A percentile compares a stretch with the other conserved stretches of the same genome.
These are phyloP conservation scores for Cordyceps militaris DNA, from an alignment of 2,329 filamentous ascomycete genomes.

Conservation along the genomic window DNA sequence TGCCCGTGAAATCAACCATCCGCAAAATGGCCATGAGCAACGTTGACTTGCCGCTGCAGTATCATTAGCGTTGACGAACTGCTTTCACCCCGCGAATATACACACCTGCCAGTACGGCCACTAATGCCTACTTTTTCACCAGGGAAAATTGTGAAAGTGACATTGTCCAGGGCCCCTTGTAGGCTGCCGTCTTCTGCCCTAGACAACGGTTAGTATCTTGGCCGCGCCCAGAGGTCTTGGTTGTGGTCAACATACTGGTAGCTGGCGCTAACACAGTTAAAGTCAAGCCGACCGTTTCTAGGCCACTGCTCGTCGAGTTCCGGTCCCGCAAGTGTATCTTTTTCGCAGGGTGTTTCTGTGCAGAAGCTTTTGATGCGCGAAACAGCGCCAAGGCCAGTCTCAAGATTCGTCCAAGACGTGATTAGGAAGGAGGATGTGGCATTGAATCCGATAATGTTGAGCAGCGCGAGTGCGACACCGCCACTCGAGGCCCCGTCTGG, in stretches of 20 bases:
- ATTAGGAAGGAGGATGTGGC: neutral
- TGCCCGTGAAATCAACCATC: slow-evolving; percentile 11
- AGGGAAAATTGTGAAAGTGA: neutral
- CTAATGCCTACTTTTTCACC: slow-evolving; percentile 2
- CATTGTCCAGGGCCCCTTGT: neutral
- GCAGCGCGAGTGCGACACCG: neutral
- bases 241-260: neutral
- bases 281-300: neutral
- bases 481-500: neutral
- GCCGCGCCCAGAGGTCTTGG: neutral
- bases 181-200: neutral
- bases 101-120: slow-evolving; percentile 5
- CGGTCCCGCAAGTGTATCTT: neutral
- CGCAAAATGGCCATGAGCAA: neutral
- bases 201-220: neutral
- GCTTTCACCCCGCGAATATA: neutral
- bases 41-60: neutral
- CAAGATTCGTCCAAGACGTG: neutral
- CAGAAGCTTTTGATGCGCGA: neutral
- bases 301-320: neutral
- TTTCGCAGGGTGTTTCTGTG: neutral
- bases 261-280: neutral
- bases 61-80: neutral
- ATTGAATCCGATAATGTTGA: neutral
- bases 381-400: neutral